These are phyloP conservation scores for Ceratonia siliqua DNA, from an alignment of 306 rosid genomes.

Conservation along the genomic window DNA sequence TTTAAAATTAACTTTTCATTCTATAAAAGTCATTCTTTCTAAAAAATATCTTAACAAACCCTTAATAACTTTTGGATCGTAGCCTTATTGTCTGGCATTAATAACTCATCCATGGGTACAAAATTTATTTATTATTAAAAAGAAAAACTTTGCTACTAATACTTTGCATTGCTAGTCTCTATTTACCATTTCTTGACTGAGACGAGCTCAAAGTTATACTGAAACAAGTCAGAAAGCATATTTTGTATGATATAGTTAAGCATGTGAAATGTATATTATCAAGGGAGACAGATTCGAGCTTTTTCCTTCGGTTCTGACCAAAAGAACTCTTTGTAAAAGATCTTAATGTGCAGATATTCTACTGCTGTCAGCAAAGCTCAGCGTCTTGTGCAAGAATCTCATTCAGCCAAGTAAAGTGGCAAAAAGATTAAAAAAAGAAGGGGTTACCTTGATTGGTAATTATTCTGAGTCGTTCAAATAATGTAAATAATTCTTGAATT, in stretches of 20 bases:
- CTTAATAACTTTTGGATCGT: not conserved
- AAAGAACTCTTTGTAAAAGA: not conserved
- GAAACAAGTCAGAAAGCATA: not conserved
- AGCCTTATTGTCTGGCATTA: not conserved
- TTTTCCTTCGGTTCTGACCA: not conserved
- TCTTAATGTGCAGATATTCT: not conserved
- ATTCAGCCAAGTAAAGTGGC: slow-evolving; percentile 5
- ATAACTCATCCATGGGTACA: not conserved
- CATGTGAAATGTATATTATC: not conserved
- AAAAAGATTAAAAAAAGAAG: not conserved
- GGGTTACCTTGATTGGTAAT: not conserved
- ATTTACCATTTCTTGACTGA: not conserved
- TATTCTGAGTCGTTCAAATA: not conserved
- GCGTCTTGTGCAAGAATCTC: slow-evolving; percentile 21
- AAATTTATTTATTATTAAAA: not conserved
- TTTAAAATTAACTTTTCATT: no score
- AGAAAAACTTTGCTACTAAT: not conserved
- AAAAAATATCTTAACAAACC: no score
- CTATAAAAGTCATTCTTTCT: no score
- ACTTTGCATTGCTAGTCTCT: slow-evolving; percentile 29
- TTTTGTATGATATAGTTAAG: not conserved
- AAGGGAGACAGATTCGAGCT: not conserved
- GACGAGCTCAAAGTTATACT: not conserved
- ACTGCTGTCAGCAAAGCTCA: not conserved
- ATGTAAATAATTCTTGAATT: slow-evolving; percentile 39